Evolutionary conservation across 2,329 filamentous ascomycete genomes (phyloP).

Genomic region (Trichothecium sympodiale): DNA sequence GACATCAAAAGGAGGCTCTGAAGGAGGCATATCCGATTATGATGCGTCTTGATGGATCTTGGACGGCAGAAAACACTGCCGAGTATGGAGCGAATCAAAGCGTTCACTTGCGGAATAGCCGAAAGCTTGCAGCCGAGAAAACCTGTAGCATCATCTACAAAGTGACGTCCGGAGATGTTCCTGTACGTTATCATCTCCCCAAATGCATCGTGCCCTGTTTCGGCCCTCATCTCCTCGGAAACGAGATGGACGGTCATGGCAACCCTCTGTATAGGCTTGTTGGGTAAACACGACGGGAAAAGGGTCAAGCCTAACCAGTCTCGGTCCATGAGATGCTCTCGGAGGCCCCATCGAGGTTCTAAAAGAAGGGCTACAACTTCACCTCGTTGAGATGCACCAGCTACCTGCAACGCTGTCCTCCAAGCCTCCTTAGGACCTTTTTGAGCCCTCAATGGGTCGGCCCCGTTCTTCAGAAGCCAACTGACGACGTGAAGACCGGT

Average conservation of each 20-base stretch:
- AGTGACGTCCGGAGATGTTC: slow-evolving; percentile 2
- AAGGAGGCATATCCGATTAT: too few species aligned
- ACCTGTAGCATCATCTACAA: slow-evolving; percentile 6
- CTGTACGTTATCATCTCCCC: slow-evolving; percentile 5
- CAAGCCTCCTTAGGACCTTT: slow-evolving; percentile 6
- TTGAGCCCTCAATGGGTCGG: slow-evolving; percentile 9
- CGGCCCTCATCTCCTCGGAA: not conserved
- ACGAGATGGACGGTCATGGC: too few species aligned
- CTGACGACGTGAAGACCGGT: slow-evolving; percentile 9
- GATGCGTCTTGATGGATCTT: too few species aligned
- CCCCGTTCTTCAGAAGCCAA: slow-evolving; percentile 11
- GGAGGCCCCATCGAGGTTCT: slow-evolving; percentile 8
- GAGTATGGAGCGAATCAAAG: too few species aligned
- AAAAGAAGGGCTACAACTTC: slow-evolving; percentile 9
- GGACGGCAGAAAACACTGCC: too few species aligned
- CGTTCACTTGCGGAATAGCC: too few species aligned
- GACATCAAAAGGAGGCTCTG: too few species aligned
- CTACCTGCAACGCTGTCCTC: slow-evolving; percentile 9
- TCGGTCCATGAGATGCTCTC: slow-evolving; percentile 7
- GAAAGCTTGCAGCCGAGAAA: too few species aligned
- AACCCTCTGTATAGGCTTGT: too few species aligned
- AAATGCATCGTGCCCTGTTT: slow-evolving; percentile 10
- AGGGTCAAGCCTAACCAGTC: slow-evolving; percentile 6
- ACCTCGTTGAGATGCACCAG: not conserved
- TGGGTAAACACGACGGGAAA: not conserved